phyloP scores from a whole-genome alignment of 2,329 filamentous ascomycete genomes.

The Diaporthe capsici region DNA sequence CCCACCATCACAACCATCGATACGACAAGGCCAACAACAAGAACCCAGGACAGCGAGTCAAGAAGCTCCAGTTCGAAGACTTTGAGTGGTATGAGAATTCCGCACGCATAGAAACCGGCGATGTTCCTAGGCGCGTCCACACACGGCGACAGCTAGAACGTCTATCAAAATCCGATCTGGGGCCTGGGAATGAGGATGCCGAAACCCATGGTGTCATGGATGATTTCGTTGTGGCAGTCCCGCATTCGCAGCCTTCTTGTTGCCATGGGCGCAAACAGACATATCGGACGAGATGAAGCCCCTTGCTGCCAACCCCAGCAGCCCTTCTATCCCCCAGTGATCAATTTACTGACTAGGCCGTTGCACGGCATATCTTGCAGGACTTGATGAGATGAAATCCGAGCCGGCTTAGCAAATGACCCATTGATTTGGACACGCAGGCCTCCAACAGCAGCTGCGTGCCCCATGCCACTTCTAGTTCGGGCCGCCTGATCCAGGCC shows the following conservation, averaged over 20 bases:
- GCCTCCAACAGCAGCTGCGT: not conserved
- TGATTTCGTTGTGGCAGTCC: slow-evolving; percentile 26
- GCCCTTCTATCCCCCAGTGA: not conserved
- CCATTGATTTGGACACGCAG: not conserved
- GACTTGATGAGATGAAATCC: slow-evolving; percentile 34
- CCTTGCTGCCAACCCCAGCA: slow-evolving; percentile 17
- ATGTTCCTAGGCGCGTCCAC: slow-evolving; percentile 22
- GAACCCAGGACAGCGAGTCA: slow-evolving; percentile 83
- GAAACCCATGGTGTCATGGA: slow-evolving; percentile 9
- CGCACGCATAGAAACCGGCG: not conserved
- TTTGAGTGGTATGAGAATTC: slow-evolving; percentile 86
- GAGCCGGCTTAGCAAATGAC: slow-evolving; percentile 20
- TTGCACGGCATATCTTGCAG: slow-evolving; percentile 32
- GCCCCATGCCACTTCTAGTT: not conserved
- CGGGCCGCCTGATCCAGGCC: not conserved
- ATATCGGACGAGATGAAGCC: slow-evolving; percentile 36
- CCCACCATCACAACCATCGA: slow-evolving; percentile 66
- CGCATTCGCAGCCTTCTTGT: slow-evolving; percentile 29
- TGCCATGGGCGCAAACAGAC: slow-evolving; percentile 29
- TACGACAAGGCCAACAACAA: slow-evolving; percentile 67
- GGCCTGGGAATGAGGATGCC: slow-evolving; percentile 25
- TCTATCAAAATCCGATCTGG: slow-evolving; percentile 34
- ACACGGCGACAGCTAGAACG: slow-evolving; percentile 19
- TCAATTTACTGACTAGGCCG: slow-evolving; percentile 37
- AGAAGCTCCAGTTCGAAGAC: slow-evolving; percentile 95